Percentiles rank a stretch among this genome's conserved stretches.
These are phyloP conservation scores for Serendipita vermifera DNA, from an alignment of 768 basidiomycete genomes.

Conservation along the genomic window DNA sequence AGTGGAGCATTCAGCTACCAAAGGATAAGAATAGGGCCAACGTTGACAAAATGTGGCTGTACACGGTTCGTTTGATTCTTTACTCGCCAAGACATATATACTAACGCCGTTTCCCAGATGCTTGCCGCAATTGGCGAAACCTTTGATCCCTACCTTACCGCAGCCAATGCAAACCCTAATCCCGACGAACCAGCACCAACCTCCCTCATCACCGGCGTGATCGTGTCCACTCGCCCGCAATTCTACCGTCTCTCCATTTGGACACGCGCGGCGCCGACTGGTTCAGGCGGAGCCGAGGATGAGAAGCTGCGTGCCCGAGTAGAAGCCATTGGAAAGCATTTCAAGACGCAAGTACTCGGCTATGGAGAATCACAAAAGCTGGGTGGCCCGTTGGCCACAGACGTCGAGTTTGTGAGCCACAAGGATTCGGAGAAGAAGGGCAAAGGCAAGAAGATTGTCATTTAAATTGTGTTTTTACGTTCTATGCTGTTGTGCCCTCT, in stretches of 20 bases:
- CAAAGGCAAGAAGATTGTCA: conserved; percentile 44
- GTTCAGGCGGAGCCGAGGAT: conserved; percentile 23
- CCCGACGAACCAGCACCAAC: conserved; percentile 33
- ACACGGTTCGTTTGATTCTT: conserved; percentile 50
- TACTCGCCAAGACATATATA: conserved; percentile 15
- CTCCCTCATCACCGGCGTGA: conserved; percentile 67
- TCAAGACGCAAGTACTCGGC: conserved; percentile 83
- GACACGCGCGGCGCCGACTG: conserved; percentile 71
- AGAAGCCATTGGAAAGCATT: conserved; percentile 73
- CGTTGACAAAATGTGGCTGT: conserved; percentile 96
- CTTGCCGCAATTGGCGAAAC: conserved; percentile 98
- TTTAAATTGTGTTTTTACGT: conserved; percentile 10
- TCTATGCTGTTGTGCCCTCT: neutral
- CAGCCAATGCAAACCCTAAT: conserved; percentile 21
- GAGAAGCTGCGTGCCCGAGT: conserved; percentile 62
- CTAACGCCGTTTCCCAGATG: conserved; percentile 49
- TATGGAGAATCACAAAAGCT: conserved; percentile 61
- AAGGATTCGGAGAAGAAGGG: conserved; percentile 94
- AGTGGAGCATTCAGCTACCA: conserved; percentile 97
- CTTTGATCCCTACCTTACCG: conserved; percentile 73
- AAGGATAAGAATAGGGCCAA: conserved; percentile 77
- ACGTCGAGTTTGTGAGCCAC: conserved; percentile 90
- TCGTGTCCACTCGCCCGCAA: conserved; percentile 84
- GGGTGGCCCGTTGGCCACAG: conserved; percentile 77
- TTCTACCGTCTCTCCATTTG: conserved; percentile 97